Percentiles rank a stretch among this genome's conserved stretches.
Conservation (phyloP, 768 basidiomycete genomes). For the Suillus alpinus region DNA sequence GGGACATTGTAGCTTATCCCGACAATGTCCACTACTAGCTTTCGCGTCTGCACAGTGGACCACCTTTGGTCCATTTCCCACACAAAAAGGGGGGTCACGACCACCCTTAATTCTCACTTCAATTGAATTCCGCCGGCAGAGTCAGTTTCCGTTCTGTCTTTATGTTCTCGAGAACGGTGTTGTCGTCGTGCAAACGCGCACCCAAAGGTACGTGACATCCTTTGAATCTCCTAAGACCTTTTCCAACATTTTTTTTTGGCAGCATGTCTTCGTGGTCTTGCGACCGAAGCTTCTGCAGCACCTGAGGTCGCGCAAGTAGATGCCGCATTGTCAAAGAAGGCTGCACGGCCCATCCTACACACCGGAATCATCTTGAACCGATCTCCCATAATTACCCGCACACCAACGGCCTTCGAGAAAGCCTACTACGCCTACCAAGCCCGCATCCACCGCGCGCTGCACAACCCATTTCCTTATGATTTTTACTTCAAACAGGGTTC, state of each 20-base stretch:
- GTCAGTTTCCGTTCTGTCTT: not conserved
- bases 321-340: conserved; percentile 26
- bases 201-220: conserved; percentile 23
- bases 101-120: not conserved
- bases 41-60: not conserved
- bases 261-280: conserved; percentile 36
- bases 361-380: conserved; percentile 77
- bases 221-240: too few species aligned
- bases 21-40: not conserved
- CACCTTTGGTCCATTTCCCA: conserved; percentile 6
- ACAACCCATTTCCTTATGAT: conserved; percentile 83
- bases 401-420: conserved; percentile 69
- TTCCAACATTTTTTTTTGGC: not conserved
- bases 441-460: conserved; percentile 78
- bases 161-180: conserved; percentile 34
- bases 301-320: not conserved
- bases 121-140: not conserved
- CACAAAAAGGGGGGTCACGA: not conserved
- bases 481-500: conserved; percentile 96
- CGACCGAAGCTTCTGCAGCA: conserved; percentile 36
- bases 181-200: conserved; percentile 30
- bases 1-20: conserved; percentile 48
- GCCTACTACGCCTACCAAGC: conserved; percentile 84
- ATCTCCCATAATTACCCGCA: conserved; percentile 70
- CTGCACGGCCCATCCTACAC: conserved; percentile 40